A percentile compares a stretch with the other conserved stretches of the same genome.
phyloP scores from a whole-genome alignment of 345 rosid species.

The Noccaea bulbosa region DNA sequence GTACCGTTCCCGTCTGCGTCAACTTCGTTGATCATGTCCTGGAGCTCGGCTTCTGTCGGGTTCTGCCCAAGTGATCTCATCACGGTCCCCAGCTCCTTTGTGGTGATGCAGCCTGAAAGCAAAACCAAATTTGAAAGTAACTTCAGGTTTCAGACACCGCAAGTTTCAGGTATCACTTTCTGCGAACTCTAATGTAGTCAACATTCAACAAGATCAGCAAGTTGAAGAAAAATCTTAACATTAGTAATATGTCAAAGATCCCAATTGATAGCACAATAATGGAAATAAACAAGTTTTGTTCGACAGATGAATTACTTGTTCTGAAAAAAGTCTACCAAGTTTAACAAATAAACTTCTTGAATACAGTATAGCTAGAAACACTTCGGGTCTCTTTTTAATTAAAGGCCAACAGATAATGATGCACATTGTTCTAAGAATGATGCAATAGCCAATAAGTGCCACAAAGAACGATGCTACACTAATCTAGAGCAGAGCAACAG shows the following conservation, averaged over 20 bases:
- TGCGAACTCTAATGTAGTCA: neutral
- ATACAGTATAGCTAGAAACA: neutral
- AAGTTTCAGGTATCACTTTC: neutral
- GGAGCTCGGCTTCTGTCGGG: slow-evolving; percentile 44
- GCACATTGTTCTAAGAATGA: neutral
- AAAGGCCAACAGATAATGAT: neutral
- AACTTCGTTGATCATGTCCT: slow-evolving; percentile 43
- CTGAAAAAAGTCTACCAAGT: neutral
- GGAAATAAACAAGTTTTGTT: too few relatives aligned
- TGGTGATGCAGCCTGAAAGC: slow-evolving; percentile 44
- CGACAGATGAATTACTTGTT: too few relatives aligned
- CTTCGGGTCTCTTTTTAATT: neutral
- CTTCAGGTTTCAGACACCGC: neutral
- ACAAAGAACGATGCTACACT: neutral
- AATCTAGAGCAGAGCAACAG: neutral
- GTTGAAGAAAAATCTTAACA: neutral
- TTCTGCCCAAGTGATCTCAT: slow-evolving; percentile 49
- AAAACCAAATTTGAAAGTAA: neutral
- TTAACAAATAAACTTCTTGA: neutral
- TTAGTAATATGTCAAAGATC: neutral
- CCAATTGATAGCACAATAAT: neutral
- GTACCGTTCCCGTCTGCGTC: slow-evolving; percentile 47
- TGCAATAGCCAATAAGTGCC: too few relatives aligned
- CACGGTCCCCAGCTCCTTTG: slow-evolving; percentile 48
- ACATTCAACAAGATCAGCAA: neutral